Conservation (phyloP, 306 rosid species). For the Acacia crassicarpa region DNA sequence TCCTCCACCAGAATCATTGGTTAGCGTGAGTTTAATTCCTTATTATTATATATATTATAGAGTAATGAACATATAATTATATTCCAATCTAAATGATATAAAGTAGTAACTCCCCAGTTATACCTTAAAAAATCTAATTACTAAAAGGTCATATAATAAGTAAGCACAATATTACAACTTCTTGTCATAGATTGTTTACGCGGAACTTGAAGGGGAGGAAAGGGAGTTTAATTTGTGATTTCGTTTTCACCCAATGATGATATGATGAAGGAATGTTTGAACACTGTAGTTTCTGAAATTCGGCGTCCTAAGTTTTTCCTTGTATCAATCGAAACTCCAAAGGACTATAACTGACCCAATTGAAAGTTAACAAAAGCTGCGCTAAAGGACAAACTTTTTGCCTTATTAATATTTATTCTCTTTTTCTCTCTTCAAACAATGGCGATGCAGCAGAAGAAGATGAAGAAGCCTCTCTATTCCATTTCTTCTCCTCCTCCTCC, state of each 20-base stretch:
- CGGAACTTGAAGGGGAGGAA: background rate
- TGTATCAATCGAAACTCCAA: slow-evolving; percentile 58
- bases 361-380: slow-evolving; percentile 53
- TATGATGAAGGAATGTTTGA: slow-evolving; percentile 55
- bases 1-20: background rate
- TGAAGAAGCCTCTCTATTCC: slow-evolving; percentile 12
- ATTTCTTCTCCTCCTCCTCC: background rate
- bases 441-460: slow-evolving; percentile 29
- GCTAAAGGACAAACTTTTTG: slow-evolving; percentile 55
- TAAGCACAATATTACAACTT: no score
- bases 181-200: no score
- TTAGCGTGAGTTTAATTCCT: background rate
- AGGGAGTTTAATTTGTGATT: background rate
- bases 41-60: background rate
- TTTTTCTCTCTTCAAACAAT: slow-evolving; percentile 43
- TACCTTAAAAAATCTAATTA: no score
- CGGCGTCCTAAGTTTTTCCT: slow-evolving; percentile 51
- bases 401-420: slow-evolving; percentile 56
- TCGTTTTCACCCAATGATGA: slow-evolving; percentile 76
- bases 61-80: no score
- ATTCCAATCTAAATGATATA: background rate
- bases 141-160: no score
- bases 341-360: slow-evolving; percentile 61
- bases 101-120: no score
- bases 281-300: slow-evolving; percentile 51